A percentile compares a stretch with the other conserved stretches of the same genome.
Conservation (phyloP, 805 yeast genomes). For the Candida nemodendra region DNA sequence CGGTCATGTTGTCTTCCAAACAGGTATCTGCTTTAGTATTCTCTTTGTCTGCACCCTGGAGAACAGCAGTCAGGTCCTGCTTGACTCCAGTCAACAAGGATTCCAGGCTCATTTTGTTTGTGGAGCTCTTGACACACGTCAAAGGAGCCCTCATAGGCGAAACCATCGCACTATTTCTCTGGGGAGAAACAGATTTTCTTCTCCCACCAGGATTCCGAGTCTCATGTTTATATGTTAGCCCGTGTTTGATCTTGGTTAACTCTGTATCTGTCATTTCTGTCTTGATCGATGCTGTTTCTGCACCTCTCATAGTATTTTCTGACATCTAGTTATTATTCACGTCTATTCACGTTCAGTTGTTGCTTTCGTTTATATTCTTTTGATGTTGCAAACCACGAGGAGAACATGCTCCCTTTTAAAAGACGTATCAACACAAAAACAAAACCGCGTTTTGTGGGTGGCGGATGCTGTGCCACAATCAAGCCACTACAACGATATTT, state of each 20-base stretch:
- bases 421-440: conserved; percentile 2
- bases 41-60: conserved; percentile 22
- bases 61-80: conserved; percentile 23
- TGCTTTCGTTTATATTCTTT: too few species aligned
- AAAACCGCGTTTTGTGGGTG: conserved; percentile 4
- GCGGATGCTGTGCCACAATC: conserved; percentile 1
- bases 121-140: conserved; percentile 23
- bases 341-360: too few species aligned
- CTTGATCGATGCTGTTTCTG: neutral
- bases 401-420: too few species aligned
- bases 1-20: conserved; percentile 2
- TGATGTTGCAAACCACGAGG: too few species aligned
- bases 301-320: neutral
- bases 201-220: conserved; percentile 18
- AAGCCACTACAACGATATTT: neutral
- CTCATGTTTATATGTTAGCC: conserved; percentile 41
- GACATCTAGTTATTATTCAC: too few species aligned
- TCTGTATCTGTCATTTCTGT: conserved; percentile 8
- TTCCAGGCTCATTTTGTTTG: conserved; percentile 16
- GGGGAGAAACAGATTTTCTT: conserved; percentile 26
- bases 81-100: conserved; percentile 20
- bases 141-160: conserved; percentile 23
- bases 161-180: conserved; percentile 14
- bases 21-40: conserved; percentile 7
- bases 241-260: conserved; percentile 43